phyloP scores from a whole-genome alignment of 2,329 filamentous ascomycete genomes.

The Fusarium drepaniforme region DNA sequence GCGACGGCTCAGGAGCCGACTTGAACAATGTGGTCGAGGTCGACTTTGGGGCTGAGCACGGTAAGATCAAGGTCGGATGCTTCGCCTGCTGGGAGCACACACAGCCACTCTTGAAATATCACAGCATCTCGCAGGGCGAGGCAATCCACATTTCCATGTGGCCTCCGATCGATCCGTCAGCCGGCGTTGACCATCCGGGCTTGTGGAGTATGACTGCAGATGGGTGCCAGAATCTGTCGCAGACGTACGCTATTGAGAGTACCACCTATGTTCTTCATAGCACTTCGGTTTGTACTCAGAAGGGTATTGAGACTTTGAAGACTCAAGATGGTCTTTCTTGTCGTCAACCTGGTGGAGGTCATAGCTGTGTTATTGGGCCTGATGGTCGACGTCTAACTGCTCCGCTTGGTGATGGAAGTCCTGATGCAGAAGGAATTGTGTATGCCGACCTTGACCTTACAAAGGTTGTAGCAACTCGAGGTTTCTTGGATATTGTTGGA shows the following conservation, averaged over 20 bases:
- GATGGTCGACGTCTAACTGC: conserved; percentile 37
- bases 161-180: conserved; percentile 50
- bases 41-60: conserved; percentile 48
- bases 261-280: conserved; percentile 62
- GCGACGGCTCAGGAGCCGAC: conserved; percentile 55
- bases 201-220: conserved; percentile 48
- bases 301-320: conserved; percentile 56
- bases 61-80: conserved; percentile 53
- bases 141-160: conserved; percentile 62
- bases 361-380: conserved; percentile 39
- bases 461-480: conserved; percentile 53
- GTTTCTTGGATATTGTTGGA: conserved; percentile 53
- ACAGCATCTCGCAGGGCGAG: conserved; percentile 57
- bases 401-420: conserved; percentile 23
- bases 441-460: conserved; percentile 63
- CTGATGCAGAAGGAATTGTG: conserved; percentile 58
- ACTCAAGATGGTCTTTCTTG: conserved; percentile 51
- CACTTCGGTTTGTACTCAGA: conserved; percentile 50
- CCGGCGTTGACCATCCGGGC: conserved; percentile 36
- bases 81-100: conserved; percentile 65
- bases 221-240: conserved; percentile 59
- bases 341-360: conserved; percentile 36
- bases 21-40: conserved; percentile 55
- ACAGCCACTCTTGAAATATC: conserved; percentile 62
- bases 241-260: conserved; percentile 69